Percentiles rank a stretch among this genome's conserved stretches.
phyloP scores from a whole-genome alignment of 805 yeast species.

The Candida railenensis region DNA sequence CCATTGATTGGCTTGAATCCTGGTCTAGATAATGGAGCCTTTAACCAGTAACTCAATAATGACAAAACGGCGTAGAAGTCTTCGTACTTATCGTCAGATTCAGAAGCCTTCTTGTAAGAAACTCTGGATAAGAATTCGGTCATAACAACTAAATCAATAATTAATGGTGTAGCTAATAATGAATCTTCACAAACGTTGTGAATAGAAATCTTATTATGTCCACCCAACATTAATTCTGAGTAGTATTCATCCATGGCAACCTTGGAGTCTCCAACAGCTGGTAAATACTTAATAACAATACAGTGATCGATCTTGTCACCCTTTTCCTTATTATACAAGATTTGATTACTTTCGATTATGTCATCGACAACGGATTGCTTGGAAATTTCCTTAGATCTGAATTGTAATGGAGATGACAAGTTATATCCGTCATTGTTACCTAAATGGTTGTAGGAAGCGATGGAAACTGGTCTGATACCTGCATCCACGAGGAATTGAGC shows the following conservation, averaged over 20 bases:
- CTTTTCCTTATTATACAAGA: constrained; percentile 75
- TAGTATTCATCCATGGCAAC: constrained; percentile 99
- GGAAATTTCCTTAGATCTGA: constrained; percentile 92
- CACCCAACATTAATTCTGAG: constrained; percentile 95
- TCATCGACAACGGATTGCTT: constrained; percentile 93
- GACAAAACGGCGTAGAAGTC: constrained; percentile 82
- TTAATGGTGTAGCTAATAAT: constrained; percentile 88
- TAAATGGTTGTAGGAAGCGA: constrained; percentile 93
- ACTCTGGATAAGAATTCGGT: constrained; percentile 89
- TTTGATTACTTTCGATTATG: constrained; percentile 82
- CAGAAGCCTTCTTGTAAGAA: constrained; percentile 60
- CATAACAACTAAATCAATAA: constrained; percentile 86
- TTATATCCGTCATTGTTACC: constrained; percentile 97
- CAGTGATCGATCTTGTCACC: constrained; percentile 88
- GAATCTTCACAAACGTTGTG: constrained; percentile 98
- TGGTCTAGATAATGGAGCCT: constrained; percentile 91
- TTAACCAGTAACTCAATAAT: constrained; percentile 90
- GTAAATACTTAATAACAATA: constrained; percentile 90
- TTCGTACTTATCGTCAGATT: constrained; percentile 48
- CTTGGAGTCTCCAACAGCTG: constrained; percentile 94
- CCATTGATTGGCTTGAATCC: constrained; percentile 92
- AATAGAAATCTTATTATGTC: constrained; percentile 90
- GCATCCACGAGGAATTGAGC: constrained; percentile 97
- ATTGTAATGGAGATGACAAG: constrained; percentile 87
- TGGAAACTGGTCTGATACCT: constrained; percentile 91